Evolutionary conservation across 73 alveolate genomes (phyloP), one percentile per base, ranked within the genome.

Genomic region (Paramecium sexaurelia): DNA sequence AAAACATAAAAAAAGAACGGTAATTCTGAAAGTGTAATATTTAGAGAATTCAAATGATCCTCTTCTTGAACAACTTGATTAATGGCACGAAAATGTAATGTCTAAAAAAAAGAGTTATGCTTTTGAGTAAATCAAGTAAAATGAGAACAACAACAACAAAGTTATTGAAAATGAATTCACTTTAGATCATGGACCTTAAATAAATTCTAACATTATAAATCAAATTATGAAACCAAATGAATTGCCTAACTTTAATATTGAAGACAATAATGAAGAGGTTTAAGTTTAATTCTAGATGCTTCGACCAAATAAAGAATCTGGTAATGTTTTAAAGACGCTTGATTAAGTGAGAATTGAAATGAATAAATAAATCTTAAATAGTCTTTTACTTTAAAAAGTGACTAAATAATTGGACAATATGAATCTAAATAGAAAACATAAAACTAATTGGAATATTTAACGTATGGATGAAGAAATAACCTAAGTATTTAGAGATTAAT

Each of bases 201-300:
- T 78, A 3, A 78, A 78, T 24, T 45, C 43, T 8, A 40, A 32
- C 20, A 78, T 78, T 4, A 32, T 78, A 7, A 78, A 78, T 43
- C 73, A 78, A 78, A 78, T 78, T 17, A 78, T 78, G 90, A 78
- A 78, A 24, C 90, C 90, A 26, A 26, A 24, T 43, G 90, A 78
- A 43, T 15, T 20, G 51, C 43, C 55, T 1, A 24, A 17, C 9
- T 24, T 43, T 22, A 78, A 45, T 17, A 45, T 13, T 37, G 73
- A 78, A 24, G 68, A 78, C 8, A 24, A 37, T 10, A 24, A 78
- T 39, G 68, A 78, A 2, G 68, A 78, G 13, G 90, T 78, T 6
- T 78, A 78, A 20, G 90, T 78, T 15, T n/a, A 78, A 43, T 78
- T 78, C 27, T 24, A 78, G 22, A 78, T 78, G 90, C 90, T 78